A percentile compares a stretch with the other conserved stretches of the same genome.
phyloP scores from a whole-genome alignment of 176 grass and related monocot genomes.

The Saccharum spontaneum region DNA sequence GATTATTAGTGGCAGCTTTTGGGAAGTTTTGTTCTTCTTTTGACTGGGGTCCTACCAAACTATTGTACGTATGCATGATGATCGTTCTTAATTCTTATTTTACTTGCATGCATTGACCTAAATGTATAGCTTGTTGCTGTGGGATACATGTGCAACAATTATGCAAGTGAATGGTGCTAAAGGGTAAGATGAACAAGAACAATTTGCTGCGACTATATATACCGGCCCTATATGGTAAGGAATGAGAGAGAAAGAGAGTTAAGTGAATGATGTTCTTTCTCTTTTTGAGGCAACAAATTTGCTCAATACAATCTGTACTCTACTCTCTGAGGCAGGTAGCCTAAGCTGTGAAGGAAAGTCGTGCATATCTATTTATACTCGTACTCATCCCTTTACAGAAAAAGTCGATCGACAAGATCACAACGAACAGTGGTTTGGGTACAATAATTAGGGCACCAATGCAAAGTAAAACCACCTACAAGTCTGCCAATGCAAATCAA shows the following conservation, averaged over 20 bases:
- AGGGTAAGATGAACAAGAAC: not conserved
- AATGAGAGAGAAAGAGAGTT: not conserved
- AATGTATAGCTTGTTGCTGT: not conserved
- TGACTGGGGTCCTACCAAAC: slow-evolving; percentile 15
- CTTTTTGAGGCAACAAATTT: not conserved
- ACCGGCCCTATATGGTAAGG: not conserved
- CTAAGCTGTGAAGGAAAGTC: not conserved
- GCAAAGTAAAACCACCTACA: too few relatives aligned
- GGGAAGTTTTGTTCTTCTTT: slow-evolving; percentile 28
- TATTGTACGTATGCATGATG: not conserved
- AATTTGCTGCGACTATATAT: not conserved
- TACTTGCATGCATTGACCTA: slow-evolving; percentile 17
- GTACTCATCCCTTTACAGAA: too few relatives aligned
- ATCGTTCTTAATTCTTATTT: slow-evolving; percentile 7
- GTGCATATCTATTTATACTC: too few relatives aligned
- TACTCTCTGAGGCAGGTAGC: not conserved
- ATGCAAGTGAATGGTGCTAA: not conserved
- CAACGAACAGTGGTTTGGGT: not conserved
- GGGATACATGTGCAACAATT: not conserved
- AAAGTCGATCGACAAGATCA: too few relatives aligned
- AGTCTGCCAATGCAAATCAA: too few relatives aligned
- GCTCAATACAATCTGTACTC: not conserved
- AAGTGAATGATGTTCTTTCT: not conserved
- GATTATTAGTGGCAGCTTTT: slow-evolving; percentile 30
- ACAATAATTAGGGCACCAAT: not conserved